Base-by-base conservation (phyloP, 345 rosid genomes). In the Eucalyptus sideroxylon region DNA sequence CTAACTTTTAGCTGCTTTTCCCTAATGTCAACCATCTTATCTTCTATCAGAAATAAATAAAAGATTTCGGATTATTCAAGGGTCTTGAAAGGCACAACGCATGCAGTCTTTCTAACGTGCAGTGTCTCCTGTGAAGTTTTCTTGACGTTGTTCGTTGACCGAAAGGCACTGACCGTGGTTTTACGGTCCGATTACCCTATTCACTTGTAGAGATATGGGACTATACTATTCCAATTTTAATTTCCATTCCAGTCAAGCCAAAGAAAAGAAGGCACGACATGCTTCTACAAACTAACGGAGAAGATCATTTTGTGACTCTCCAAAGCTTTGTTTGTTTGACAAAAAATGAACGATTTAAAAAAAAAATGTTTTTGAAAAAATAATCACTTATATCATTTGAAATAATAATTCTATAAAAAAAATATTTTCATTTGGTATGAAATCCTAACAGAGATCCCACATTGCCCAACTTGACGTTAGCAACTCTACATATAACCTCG, bases 371-470 rank as follows among this genome's bases (percentile, higher is more conserved):
- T 51, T 51, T 51, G 2, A 53, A 19, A 51, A 53, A 53, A 19
- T 19, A 0, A 53, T 19, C 0, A 53, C 10, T 53, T 19, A 19
- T 53, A 53, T 19, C 0, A 0, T 53, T 19, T 53, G 24, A 19
- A 53, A 8, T 53, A 53, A 53, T 53, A 53, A 53, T 19, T 53
- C 10, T 53, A 53, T 53, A 53, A 53, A 53, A 50, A 50, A 53
- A 19, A 53, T 19, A 19, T 19, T 7, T 53, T 53, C 56, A 53
- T 53, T 53, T 3, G 24, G 24, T 53, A 53, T 0, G 56, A 53
- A 53, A 53, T 53, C 24, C 56, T 53, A 53, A 53, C 2, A 0
- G 4, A 19, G 10, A 53, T 53, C 56, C 23, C 10, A 19, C 4
- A 1, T 53, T 0, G 23, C 5, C 56, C 23, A 53, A 3, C 56